These are phyloP conservation scores for Trichophyton benhamiae DNA, from an alignment of 2,329 filamentous ascomycete species.

Conservation along the genomic window DNA sequence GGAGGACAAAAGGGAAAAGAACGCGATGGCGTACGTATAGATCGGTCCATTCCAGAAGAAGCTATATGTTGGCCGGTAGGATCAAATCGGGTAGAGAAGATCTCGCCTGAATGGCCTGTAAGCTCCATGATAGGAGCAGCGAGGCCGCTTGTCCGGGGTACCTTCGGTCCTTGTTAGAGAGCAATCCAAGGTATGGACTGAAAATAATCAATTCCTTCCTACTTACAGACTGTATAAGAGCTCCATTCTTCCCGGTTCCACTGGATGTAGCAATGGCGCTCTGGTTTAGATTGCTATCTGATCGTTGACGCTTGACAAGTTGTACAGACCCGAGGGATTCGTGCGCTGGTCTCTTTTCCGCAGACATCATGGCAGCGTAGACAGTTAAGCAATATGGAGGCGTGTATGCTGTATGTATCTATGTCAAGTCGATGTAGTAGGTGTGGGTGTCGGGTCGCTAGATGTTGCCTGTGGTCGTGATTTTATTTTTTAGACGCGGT, in stretches of 20 bases:
- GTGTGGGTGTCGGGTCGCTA: neutral
- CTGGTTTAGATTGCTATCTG: conserved; percentile 42
- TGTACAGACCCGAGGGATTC: conserved; percentile 64
- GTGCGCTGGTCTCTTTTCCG: conserved; percentile 84
- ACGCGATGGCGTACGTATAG: conserved; percentile 52
- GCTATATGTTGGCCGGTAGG: conserved; percentile 78
- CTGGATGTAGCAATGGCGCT: conserved; percentile 48
- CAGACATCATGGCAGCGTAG: conserved; percentile 51
- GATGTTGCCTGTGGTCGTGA: neutral
- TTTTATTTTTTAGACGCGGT: conserved; percentile 2
- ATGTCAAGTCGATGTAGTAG: neutral
- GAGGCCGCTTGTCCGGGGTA: conserved; percentile 65
- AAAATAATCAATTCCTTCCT: neutral
- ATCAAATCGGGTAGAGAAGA: conserved; percentile 85
- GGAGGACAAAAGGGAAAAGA: neutral
- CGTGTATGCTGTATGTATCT: neutral
- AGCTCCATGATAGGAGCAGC: conserved; percentile 92
- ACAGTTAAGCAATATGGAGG: too few relatives aligned
- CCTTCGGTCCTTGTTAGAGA: conserved; percentile 36
- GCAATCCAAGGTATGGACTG: neutral
- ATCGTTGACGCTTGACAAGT: conserved; percentile 82
- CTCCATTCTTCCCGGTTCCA: conserved; percentile 45
- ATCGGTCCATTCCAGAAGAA: conserved; percentile 89
- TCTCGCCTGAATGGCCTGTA: conserved; percentile 58
- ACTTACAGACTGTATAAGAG: conserved; percentile 55